These are phyloP conservation scores for Mytilinidion resinicola DNA, from an alignment of 495 filamentous ascomycete species.

Conservation along the genomic window DNA sequence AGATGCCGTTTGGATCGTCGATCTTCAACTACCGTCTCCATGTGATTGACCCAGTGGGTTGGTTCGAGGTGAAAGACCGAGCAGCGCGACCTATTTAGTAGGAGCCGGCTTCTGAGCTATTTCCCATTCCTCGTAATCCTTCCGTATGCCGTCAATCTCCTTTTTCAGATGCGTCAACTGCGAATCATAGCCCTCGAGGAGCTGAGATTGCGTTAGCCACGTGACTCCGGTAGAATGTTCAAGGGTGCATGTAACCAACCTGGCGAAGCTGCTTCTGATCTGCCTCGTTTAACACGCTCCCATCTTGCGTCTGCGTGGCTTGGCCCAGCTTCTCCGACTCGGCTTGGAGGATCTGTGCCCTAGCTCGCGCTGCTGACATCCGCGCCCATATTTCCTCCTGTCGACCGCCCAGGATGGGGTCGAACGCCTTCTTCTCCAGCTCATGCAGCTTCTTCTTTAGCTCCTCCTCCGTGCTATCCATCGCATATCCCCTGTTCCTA, in stretches of 20 bases:
- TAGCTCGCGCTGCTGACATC: conserved; percentile 76
- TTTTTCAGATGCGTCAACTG: conserved; percentile 81
- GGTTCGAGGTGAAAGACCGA: too few species aligned
- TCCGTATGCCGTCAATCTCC: conserved; percentile 69
- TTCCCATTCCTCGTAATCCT: conserved; percentile 74
- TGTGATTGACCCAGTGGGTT: background rate
- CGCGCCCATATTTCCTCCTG: conserved; percentile 96
- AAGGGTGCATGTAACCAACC: conserved; percentile 46
- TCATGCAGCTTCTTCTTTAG: conserved; percentile 73
- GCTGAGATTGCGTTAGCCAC: conserved; percentile 45
- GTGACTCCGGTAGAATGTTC: background rate
- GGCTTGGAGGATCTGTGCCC: conserved; percentile 67
- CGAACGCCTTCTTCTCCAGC: conserved; percentile 69
- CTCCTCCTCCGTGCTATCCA: conserved; percentile 86
- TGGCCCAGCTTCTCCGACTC: conserved; percentile 66
- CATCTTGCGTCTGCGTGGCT: conserved; percentile 39
- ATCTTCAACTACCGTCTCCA: too few species aligned
- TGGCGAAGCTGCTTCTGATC: conserved; percentile 75
- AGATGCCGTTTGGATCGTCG: too few species aligned
- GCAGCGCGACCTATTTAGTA: too few species aligned
- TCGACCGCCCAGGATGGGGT: conserved; percentile 75
- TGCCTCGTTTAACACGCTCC: conserved; percentile 64
- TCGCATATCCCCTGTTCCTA: conserved; percentile 84
- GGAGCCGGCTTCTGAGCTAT: conserved; percentile 26
- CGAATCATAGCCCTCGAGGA: conserved; percentile 81